Base-by-base conservation (phyloP, 768 basidiomycete genomes). In the Xerocomus potaroensis region DNA sequence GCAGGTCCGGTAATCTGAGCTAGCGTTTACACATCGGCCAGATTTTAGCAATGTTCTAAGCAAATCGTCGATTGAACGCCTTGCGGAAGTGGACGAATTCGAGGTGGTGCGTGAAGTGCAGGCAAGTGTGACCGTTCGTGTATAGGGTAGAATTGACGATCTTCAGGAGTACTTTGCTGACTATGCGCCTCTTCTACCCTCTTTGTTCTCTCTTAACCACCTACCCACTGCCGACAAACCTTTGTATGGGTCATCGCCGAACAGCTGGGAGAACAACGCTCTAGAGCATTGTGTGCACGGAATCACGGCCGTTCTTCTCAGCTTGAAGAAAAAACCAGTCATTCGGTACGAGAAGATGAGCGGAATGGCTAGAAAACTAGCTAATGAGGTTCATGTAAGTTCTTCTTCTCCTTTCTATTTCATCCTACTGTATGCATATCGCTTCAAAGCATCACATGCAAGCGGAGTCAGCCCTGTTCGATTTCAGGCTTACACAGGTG, bases 81-180 rank as follows among this genome's bases (percentile, higher is more conserved):
- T 98, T 41, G 96, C 96, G 0, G 86, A 91, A 57, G 89, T 85
- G 16, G 96, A 99, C 63, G 91, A 96, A 66, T 91, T 90, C 53
- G 96, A 99, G 66, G 87, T 97, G 15, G 95, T 99, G 12, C 81
- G 83, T 45, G 96, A 99, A 71, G 89, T 99, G 2, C 96, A 99
- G 80, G 94, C 94, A 59, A 49, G 53, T 7, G 24, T 29, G 30
- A 39, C 43, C 34, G 24, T 31, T 48, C 38, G 30, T 44, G 35
- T n/a, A 27, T 15, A n/a, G 12, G 32, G 4, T 31, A 5, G 38
- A 24, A 7, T 35, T 54, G 35, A 52, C 45, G 10, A 8, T 36
- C 48, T 34, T 49, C 72, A 91, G 93, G 96, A 99, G 79, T 91
- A 91, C 71, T 99, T 97, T 66, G 93, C 92, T 54, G 96, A 99